A percentile compares a stretch with the other conserved stretches of the same genome.
Conservation (phyloP, 1,284 basidiomycete genomes). For the Irpex sp. region DNA sequence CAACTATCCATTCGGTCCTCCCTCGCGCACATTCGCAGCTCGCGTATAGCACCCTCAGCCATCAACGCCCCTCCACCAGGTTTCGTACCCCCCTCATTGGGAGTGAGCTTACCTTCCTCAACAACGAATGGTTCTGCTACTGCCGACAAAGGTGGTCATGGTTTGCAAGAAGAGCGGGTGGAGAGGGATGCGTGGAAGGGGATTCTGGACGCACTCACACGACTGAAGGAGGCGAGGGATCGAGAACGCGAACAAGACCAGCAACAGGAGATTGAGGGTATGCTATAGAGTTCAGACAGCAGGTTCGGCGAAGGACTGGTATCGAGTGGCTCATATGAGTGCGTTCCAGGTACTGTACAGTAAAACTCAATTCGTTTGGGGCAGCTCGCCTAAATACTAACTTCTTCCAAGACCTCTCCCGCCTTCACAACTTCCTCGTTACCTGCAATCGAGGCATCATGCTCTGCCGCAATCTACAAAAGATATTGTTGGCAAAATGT, state of each 20-base stretch:
- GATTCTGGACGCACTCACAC: conserved; percentile 57
- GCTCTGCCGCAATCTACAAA: conserved; percentile 42
- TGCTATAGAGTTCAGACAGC: neutral
- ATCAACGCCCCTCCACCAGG: conserved; percentile 69
- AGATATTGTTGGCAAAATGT: neutral
- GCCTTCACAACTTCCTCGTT: conserved; percentile 54
- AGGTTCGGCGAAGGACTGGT: no score
- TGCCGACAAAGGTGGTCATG: conserved; percentile 31
- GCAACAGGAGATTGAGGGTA: neutral
- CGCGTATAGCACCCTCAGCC: conserved; percentile 76
- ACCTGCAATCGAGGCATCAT: conserved; percentile 40
- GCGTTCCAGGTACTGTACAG: no score
- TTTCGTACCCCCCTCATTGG: conserved; percentile 69
- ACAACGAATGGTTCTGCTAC: conserved; percentile 15
- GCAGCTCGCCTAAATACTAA: conserved; percentile 20
- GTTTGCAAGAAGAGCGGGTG: conserved; percentile 71
- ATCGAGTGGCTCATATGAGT: no score
- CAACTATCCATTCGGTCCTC: conserved; percentile 71
- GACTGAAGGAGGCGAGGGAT: conserved; percentile 46
- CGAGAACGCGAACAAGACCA: conserved; percentile 10
- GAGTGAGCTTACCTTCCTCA: conserved; percentile 61
- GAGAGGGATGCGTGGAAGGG: conserved; percentile 74
- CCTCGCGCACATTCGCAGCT: conserved; percentile 72
- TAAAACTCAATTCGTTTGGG: neutral
- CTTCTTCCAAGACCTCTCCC: conserved; percentile 47